Evolutionary conservation across 2,329 filamentous ascomycete genomes (phyloP), one percentile per base, ranked within the genome.

Genomic region (Fusarium acutatum): DNA sequence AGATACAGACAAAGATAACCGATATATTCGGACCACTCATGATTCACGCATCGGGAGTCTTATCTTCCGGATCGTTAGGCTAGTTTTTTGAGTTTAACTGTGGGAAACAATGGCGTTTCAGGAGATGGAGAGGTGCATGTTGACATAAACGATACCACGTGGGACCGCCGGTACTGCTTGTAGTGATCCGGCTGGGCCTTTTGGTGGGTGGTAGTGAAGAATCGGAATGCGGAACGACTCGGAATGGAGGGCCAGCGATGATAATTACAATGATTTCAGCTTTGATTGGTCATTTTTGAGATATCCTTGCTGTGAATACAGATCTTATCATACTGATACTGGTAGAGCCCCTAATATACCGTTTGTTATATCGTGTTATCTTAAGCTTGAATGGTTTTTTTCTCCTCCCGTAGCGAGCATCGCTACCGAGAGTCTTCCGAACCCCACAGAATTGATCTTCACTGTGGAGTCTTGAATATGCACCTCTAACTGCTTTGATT

Each of bases 401-500:
- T 14, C 2, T 37, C 2, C 18, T 37, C 24, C 18, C 32, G 32
- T 0, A 53, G 24, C 2, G 4, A 28, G 0, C 4, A 4, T 38
- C 34, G 34, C 34, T 54, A 38, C 50, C 24, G 50, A 38, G 34
- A 20, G 24, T 10, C 18, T 53, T 53, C 50, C 50, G 34, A 53
- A 38, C 50, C 50, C 34, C 50, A 53, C 24, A 53, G 0, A 40
- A n/a, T 0, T 1, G 50, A 53, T 53, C 50, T 17, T 53, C 20
- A 38, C 20, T 22, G 2, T 18, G 14, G 50, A 1, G 24, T 2
- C 0, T 5, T 7, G 2, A 1, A 3, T 1, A 28, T 28, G 30
- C n/a, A 54, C 24, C 3, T 10, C 10, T 13, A 7, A 18, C 0
- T 18, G 6, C 11, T 5, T 15, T 38, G 1, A 54, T 54, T 40